Percentiles rank a stretch among this genome's conserved stretches.
phyloP scores from a whole-genome alignment of 2,329 filamentous ascomycete genomes.

The Seiridium cupressi region DNA sequence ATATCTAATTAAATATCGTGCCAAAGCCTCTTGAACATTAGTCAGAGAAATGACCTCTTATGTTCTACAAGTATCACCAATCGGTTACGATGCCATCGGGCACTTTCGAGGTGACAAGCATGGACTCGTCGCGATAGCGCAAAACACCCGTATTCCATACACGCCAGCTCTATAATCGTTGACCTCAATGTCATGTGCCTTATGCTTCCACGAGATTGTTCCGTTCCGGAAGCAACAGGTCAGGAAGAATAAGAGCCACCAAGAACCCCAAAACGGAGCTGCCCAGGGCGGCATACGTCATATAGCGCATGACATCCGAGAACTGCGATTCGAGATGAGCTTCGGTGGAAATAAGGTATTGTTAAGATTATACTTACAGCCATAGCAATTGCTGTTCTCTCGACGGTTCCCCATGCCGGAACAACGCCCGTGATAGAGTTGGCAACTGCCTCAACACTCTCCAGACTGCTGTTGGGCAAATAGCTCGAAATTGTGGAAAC shows the following conservation, averaged over 20 bases:
- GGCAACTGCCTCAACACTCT: slow-evolving; percentile 35
- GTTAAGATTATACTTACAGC: slow-evolving; percentile 26
- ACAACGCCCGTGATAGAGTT: slow-evolving; percentile 42
- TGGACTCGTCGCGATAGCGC: no score
- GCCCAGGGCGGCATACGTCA: slow-evolving; percentile 23
- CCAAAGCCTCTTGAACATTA: no score
- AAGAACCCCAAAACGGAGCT: slow-evolving; percentile 17
- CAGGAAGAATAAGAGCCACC: slow-evolving; percentile 19
- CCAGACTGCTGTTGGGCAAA: slow-evolving; percentile 30
- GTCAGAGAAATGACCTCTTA: no score
- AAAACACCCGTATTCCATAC: no score
- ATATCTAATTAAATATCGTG: no score
- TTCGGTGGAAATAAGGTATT: neutral
- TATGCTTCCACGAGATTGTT: neutral
- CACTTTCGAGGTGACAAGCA: no score
- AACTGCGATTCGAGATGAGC: slow-evolving; percentile 13
- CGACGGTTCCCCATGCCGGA: slow-evolving; percentile 36
- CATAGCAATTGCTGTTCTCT: slow-evolving; percentile 39
- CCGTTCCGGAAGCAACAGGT: slow-evolving; percentile 4
- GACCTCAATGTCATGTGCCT: neutral
- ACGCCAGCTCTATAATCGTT: neutral
- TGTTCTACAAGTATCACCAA: no score
- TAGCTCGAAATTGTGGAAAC: slow-evolving; percentile 31
- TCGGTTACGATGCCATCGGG: no score
- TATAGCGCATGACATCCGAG: slow-evolving; percentile 24